Conservation (phyloP, 2,329 filamentous ascomycete species). For the Verticillium albo-atrum region DNA sequence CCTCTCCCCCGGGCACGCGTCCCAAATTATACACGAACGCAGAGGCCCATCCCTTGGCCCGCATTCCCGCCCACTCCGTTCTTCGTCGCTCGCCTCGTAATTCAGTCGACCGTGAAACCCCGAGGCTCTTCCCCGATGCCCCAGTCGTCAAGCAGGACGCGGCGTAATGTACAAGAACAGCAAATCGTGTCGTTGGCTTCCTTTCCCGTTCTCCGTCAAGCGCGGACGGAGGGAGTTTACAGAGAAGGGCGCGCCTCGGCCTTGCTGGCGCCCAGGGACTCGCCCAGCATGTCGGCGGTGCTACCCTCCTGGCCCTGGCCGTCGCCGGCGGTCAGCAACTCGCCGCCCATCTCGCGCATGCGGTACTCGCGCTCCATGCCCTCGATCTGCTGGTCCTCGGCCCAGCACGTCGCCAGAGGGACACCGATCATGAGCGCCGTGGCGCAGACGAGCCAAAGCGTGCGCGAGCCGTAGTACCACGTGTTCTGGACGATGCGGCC, state of each 20-base stretch:
- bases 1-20: not conserved
- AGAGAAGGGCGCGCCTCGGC: conserved; percentile 44
- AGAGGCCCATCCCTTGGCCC: not conserved
- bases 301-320: conserved; percentile 25
- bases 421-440: conserved; percentile 86
- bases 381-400: conserved; percentile 92
- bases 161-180: not conserved
- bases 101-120: not conserved
- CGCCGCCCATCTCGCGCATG: conserved; percentile 87
- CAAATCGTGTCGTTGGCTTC: not conserved
- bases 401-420: conserved; percentile 87
- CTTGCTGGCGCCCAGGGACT: conserved; percentile 36
- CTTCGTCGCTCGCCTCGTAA: not conserved
- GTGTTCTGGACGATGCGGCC: conserved; percentile 45
- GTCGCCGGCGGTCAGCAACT: conserved; percentile 52
- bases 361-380: conserved; percentile 98
- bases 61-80: not conserved
- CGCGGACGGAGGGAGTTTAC: conserved; percentile 21
- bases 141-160: not conserved
- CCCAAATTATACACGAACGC: not conserved
- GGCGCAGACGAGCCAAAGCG: conserved; percentile 86
- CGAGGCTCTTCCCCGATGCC: not conserved
- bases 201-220: not conserved
- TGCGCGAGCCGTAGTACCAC: conserved; percentile 69
- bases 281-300: conserved; percentile 46